Percentiles rank a stretch among this genome's conserved stretches.
Evolutionary conservation across 306 rosid genomes (phyloP).

Genomic region (Alnus glutinosa): DNA sequence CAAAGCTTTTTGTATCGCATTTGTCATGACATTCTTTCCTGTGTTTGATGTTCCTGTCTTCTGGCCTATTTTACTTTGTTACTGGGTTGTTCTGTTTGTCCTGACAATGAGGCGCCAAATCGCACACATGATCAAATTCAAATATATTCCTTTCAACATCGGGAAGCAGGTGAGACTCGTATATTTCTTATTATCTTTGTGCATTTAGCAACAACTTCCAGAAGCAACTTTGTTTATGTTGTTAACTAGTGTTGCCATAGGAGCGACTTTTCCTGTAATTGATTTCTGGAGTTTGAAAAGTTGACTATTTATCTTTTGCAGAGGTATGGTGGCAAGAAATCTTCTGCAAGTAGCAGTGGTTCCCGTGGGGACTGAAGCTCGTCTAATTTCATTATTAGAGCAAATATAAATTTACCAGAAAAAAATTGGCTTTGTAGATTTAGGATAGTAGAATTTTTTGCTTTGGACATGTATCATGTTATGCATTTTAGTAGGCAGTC

Average conservation of each 20-base stretch:
- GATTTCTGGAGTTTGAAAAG: not conserved
- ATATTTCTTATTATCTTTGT: constrained; percentile 10
- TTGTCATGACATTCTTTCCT: constrained; percentile 89
- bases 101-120: constrained; percentile 95
- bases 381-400: constrained; percentile 27
- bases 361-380: constrained; percentile 51
- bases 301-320: constrained; percentile 18
- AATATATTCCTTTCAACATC: constrained; percentile 69
- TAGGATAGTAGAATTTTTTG: constrained; percentile 42
- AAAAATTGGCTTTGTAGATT: constrained; percentile 43
- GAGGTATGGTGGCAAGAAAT: constrained; percentile 49
- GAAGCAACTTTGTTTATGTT: not conserved
- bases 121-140: constrained; percentile 91
- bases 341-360: constrained; percentile 45
- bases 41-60: constrained; percentile 89
- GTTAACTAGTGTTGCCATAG: not conserved
- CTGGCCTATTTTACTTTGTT: constrained; percentile 89
- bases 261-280: constrained; percentile 1
- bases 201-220: not conserved
- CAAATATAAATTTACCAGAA: constrained; percentile 26
- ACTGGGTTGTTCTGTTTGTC: constrained; percentile 85
- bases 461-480: constrained; percentile 34
- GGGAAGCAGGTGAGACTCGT: constrained; percentile 76
- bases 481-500: constrained; percentile 41
- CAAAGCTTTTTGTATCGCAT: constrained; percentile 77